Base-by-base conservation (phyloP, 108 stramenopile species). In the Cyclotella atomus region DNA sequence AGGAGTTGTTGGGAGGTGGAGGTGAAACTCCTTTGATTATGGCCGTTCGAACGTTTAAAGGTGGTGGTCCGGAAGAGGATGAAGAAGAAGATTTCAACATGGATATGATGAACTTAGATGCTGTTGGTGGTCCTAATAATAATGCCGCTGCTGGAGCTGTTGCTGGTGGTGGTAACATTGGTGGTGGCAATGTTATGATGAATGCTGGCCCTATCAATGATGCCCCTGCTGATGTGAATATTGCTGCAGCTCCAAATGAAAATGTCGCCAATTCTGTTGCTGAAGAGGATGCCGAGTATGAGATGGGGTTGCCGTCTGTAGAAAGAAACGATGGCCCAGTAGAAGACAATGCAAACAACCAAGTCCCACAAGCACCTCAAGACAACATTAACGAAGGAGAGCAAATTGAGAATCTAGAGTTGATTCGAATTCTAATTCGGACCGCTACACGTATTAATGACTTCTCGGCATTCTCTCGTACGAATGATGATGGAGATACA, bases 1-100 rank as follows among this genome's bases (percentile, higher is more conserved):
- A 16, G 6, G 28, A 12, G 25, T 28, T 30, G 3, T 28, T 3
- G 7, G 60, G 35, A 43, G 68, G 50, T 16, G 68, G 68, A 44
- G 68, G 68, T 25, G 56, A 57, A 15, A 70, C 68, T n/a, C 68
- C 68, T 0, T 45, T 70, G 8, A 70, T 70, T 21, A 38, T 70
- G 28, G 50, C 50, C n/a, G n/a, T n/a, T n/a, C n/a, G n/a, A n/a
- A n/a, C n/a, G n/a, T n/a, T n/a, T n/a, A n/a, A n/a, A n/a, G n/a
- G n/a, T n/a, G n/a, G n/a, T n/a, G 14, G 53, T 53, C 20, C 55
- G 56, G n/a, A 70, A 17, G 54, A 57, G 14, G 50, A 32, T 12
- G 68, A 57, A 14, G 54, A 57, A 19, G 54, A 29, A 28, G 52
- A 41, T 7, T 52, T 36, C 2, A 24, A 57, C 16, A 44, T 57